Base-by-base conservation (phyloP, 2,329 filamentous ascomycete species). In the Paecilomyces variotii region DNA sequence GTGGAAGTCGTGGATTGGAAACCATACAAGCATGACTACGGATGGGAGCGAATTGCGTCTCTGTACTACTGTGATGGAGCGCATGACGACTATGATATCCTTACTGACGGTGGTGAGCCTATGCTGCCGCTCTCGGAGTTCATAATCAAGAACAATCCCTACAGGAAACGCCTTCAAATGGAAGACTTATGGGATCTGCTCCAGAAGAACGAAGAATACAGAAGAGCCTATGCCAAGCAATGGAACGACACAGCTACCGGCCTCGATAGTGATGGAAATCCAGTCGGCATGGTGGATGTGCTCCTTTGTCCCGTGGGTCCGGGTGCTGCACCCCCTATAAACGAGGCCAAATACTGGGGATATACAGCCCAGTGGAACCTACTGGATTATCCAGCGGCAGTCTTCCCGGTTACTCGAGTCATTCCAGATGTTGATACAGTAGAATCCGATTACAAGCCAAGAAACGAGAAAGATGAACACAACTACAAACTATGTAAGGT, bases 291-390 rank as follows among this genome's bases (percentile, higher is more conserved):
- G 63, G 70, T 65, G 60, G 86, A 89, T 68, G 82, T 85, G 0
- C 81, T 89, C 34, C 74, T 89, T 0, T 85, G 81, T 57, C 86
- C 86, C 0, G 81, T 78, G 0, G 81, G 80, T 0, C 82, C 84
- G 1, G 79, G 81, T 1, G 75, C 76, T 2, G 83, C 83, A n/a
- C 82, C 78, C 2, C 72, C 81, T 61, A 78, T 84, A 61, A 70
- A 83, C 62, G 72, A 76, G 60, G 65, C 87, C 68, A 76, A 71
- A 39, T 83, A 83, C 63, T 89, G 85, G 85, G 80, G 80, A 1
- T 90, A 89, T 63, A 87, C 85, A 0, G 75, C 80, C 0, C 81
- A 85, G 61, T 89, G 86, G 85, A 90, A 89, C 67, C 65, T 89
- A 50, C 78, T 89, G 1, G 86, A 90, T 68, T 88, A 87, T 68